Base-by-base conservation (phyloP, 768 basidiomycete species). In the Gelatoporia subvermispora region DNA sequence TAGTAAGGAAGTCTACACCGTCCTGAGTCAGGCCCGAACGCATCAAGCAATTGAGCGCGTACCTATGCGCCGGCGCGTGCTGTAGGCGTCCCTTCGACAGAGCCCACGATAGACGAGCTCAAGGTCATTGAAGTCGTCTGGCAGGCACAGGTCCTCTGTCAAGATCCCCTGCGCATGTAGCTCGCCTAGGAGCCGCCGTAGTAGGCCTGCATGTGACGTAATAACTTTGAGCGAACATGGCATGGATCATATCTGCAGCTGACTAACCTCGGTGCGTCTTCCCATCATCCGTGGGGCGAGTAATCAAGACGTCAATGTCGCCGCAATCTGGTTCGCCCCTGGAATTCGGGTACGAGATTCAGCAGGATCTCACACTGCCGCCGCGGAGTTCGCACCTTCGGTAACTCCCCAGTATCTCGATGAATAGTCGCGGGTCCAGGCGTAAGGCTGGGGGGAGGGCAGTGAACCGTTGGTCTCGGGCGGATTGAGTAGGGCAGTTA, bases 351-450 rank as follows among this genome's bases (percentile, higher is more conserved):
- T 50, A 49, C 13, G 17, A 39, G 43, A 46, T 31, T 16, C 43
- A 21, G 5, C 24, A 11, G 24, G 28, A 35, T n/a, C 8, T 34
- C 18, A 23, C 7, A 15, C 17, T 48, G n/a, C n/a, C 42, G n/a
- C 36, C 20, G 8, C 36, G 51, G 5, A 43, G 37, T 13, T 52
- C 58, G 43, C 54, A 79, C 86, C 89, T 75, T 57, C 93, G 70
- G 63, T 85, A 97, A 54, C 89, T 92, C 1, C 93, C 94, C 93
- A 95, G 94, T 41, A 94, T 84, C 43, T 93, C 83, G 9, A 96
- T 67, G 58, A 78, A 82, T 21, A 94, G 60, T 45, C 78, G 77
- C 4, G 78, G 68, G 59, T 94, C 3, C 16, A 31, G 8, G 25
- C 11, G 40, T 11, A 9, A 10, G 21, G 34, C 9, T 43, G 8